A percentile compares a stretch with the other conserved stretches of the same genome.
Conservation (phyloP, 2,329 filamentous ascomycete species). For the Beauveria scarabaeidicola region DNA sequence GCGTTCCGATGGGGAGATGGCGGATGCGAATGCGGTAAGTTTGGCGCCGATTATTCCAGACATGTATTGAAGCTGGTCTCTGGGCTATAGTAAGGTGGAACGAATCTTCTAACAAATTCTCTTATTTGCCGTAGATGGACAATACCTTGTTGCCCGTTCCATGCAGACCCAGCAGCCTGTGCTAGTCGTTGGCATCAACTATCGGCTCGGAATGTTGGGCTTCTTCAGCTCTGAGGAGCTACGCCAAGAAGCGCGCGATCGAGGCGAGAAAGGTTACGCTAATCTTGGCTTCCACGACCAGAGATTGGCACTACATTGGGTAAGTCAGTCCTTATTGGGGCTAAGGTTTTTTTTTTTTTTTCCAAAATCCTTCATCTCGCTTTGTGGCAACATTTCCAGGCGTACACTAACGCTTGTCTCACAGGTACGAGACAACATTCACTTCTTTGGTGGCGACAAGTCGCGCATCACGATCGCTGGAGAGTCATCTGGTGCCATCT, state of each 20-base stretch:
- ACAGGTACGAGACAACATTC: constrained; percentile 45
- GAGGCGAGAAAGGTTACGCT: neutral
- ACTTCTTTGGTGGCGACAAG: constrained; percentile 57
- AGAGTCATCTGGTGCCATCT: constrained; percentile 50
- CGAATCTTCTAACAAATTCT: neutral
- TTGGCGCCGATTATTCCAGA: neutral
- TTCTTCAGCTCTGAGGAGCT: neutral
- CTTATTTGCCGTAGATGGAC: neutral
- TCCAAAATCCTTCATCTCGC: too few relatives aligned
- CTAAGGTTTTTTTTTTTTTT: neutral
- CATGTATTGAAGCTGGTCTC: neutral
- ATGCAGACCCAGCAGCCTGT: neutral
- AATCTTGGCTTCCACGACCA: neutral
- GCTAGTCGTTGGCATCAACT: neutral
- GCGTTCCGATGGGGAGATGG: neutral
- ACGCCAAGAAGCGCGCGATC: neutral
- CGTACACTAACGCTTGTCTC: neutral
- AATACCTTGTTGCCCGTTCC: neutral
- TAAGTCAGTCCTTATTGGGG: neutral
- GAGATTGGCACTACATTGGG: neutral
- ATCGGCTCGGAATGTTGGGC: neutral
- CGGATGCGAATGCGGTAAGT: neutral
- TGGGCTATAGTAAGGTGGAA: neutral
- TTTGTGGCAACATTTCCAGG: too few relatives aligned
- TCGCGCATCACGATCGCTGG: constrained; percentile 58